A percentile compares a stretch with the other conserved stretches of the same genome.
These are phyloP conservation scores for Penicillium aurantiogriseum DNA, from an alignment of 2,329 filamentous ascomycete genomes.

Conservation along the genomic window DNA sequence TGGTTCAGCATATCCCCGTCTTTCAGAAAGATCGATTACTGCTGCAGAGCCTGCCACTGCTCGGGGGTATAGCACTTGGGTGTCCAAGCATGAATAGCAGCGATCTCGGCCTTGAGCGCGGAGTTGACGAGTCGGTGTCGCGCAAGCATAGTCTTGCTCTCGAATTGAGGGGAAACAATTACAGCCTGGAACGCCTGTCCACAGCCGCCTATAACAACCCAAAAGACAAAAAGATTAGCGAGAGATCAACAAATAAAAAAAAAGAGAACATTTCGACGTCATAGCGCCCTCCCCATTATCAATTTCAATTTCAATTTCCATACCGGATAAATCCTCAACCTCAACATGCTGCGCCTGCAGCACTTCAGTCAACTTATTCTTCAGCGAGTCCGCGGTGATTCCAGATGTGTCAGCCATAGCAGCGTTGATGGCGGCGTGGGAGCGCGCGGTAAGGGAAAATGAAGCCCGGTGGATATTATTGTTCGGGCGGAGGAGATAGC, in stretches of 20 bases:
- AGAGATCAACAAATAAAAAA: background rate
- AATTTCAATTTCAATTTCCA: conserved; percentile 20
- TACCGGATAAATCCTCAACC: conserved; percentile 91
- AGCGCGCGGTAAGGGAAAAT: conserved; percentile 37
- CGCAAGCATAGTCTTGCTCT: conserved; percentile 72
- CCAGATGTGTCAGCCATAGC: conserved; percentile 52
- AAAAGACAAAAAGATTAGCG: background rate
- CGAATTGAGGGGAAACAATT: conserved; percentile 69
- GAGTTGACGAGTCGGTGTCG: conserved; percentile 83
- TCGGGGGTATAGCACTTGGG: conserved; percentile 90
- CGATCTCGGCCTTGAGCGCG: conserved; percentile 81
- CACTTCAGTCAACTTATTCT: conserved; percentile 65
- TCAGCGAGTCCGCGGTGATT: conserved; percentile 72
- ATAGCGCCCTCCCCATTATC: background rate
- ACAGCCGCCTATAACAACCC: conserved; percentile 57
- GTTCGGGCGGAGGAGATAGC: conserved; percentile 37
- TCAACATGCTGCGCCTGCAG: conserved; percentile 77
- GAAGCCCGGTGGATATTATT: conserved; percentile 25
- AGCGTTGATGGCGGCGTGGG: conserved; percentile 35
- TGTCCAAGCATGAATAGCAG: conserved; percentile 90
- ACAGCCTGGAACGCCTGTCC: conserved; percentile 69
- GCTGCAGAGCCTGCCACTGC: conserved; percentile 73
- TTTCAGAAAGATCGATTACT: conserved; percentile 20
- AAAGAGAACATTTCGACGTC: conserved; percentile 1
- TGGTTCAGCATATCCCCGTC: background rate